A percentile compares a stretch with the other conserved stretches of the same genome.
phyloP scores from a whole-genome alignment of 768 basidiomycete genomes.

The Amanita rubescens region DNA sequence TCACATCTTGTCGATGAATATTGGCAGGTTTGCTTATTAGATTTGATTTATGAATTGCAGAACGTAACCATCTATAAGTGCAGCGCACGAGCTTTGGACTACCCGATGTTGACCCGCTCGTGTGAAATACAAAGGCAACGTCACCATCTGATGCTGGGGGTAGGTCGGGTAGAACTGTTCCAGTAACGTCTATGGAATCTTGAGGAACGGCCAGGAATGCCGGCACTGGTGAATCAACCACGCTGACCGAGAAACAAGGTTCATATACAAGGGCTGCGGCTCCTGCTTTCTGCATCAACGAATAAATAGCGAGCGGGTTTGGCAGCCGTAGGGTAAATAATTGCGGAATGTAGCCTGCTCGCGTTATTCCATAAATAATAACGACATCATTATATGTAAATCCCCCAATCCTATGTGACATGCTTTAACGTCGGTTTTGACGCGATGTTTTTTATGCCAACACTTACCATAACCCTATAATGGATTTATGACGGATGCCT shows the following conservation, averaged over 20 bases:
- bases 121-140: slow-evolving; percentile 66
- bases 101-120: slow-evolving; percentile 76
- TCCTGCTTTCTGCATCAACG: slow-evolving; percentile 52
- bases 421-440: neutral
- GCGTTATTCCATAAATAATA: slow-evolving; percentile 68
- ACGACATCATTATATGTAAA: slow-evolving; percentile 66
- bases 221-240: slow-evolving; percentile 43
- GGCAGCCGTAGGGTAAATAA: slow-evolving; percentile 71
- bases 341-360: slow-evolving; percentile 74
- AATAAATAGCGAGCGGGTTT: slow-evolving; percentile 62
- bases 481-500: slow-evolving; percentile 45
- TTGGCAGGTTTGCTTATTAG: slow-evolving; percentile 42
- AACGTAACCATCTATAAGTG: slow-evolving; percentile 57
- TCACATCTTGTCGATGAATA: slow-evolving; percentile 52
- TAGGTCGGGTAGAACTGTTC: slow-evolving; percentile 37
- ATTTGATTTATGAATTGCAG: slow-evolving; percentile 54
- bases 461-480: slow-evolving; percentile 67
- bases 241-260: slow-evolving; percentile 39
- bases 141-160: slow-evolving; percentile 32
- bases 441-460: neutral
- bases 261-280: slow-evolving; percentile 64
- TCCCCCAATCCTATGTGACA: slow-evolving; percentile 55
- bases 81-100: slow-evolving; percentile 74
- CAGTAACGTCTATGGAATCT: slow-evolving; percentile 28
- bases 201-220: slow-evolving; percentile 38